Base-by-base conservation (phyloP, 2,329 filamentous ascomycete species). In the Akanthomyces muscarius region DNA sequence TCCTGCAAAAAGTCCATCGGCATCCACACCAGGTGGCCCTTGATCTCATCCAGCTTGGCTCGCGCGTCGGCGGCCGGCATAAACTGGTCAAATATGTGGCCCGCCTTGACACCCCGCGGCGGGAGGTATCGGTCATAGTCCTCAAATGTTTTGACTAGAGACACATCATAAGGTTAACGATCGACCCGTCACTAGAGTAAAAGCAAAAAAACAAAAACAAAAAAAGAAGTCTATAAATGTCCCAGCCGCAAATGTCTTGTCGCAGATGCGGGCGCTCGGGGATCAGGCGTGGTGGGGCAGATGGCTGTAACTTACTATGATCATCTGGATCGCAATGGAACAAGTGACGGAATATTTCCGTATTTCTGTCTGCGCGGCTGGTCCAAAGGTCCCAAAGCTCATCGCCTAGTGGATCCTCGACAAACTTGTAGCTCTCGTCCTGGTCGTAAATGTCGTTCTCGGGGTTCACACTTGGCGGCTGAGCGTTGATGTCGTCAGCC, bases 1-100 rank as follows among this genome's bases (percentile, higher is more conserved):
- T 96, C 87, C 69, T 85, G 82, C 71, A 98, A 76, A 73, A 97
- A 98, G 52, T 92, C 86, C 70, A 98, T 75, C n/a, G 92, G 92
- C 88, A 97, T 94, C 91, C 91, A 96, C 7, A 98, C 94, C 47
- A 98, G 75, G 78, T 98, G 94, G 0, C 94, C 94, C 77, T 87
- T 88, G 68, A 98, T 86, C 71, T 89, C 82, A 69, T 92, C 87
- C 56, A 98, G 79, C 74, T 94, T 92, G 67, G 82, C 74, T 18
- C 90, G 83, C 7, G 95, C 86, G 62, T 96, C 88, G 28, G 87
- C 81, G 0, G 87, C 84, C 0, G 90, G 89, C 73, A 89, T 83
- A 75, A 89, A 91, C 64, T 85, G 85, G 73, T 96, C 92, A 70
- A 90, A 96, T 64, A 98, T 82, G 75, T 98, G 95, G 0, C 95